Evolutionary conservation across 2,329 filamentous ascomycete species (phyloP).

Genomic region (Thielaviopsis ethacetica): DNA sequence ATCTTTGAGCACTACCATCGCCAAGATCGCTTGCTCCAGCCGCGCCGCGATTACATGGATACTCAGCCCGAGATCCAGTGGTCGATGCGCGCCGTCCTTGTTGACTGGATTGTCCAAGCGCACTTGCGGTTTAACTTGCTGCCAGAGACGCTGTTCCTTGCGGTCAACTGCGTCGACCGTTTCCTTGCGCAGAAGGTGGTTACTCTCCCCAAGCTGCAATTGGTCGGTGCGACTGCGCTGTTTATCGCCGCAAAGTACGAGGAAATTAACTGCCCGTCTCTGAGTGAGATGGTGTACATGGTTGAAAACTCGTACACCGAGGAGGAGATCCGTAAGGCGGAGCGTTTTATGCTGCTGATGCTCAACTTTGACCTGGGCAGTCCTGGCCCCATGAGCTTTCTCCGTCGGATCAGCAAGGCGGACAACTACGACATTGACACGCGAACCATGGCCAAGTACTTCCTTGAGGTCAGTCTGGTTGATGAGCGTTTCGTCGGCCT

Average conservation of each 20-base stretch:
- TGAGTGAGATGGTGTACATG: constrained; percentile 96
- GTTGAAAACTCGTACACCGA: constrained; percentile 79
- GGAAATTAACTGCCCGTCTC: constrained; percentile 93
- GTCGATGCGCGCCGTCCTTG: constrained; percentile 94
- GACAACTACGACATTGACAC: constrained; percentile 96
- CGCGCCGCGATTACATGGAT: constrained; percentile 91
- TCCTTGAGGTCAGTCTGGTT: constrained; percentile 92
- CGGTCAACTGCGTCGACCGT: constrained; percentile 92
- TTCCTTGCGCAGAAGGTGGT: constrained; percentile 92
- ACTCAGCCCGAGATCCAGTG: constrained; percentile 94
- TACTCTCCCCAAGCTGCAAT: constrained; percentile 83
- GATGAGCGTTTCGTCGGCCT: constrained; percentile 92
- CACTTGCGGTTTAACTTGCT: constrained; percentile 81
- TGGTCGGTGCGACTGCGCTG: constrained; percentile 89
- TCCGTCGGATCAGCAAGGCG: constrained; percentile 92
- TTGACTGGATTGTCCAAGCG: constrained; percentile 97
- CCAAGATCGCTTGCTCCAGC: constrained; percentile 40
- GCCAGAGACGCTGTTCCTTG: constrained; percentile 87
- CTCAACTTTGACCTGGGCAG: constrained; percentile 89
- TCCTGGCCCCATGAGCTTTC: constrained; percentile 98
- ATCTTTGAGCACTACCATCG: constrained; percentile 46
- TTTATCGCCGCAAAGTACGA: constrained; percentile 97
- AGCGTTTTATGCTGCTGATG: constrained; percentile 96
- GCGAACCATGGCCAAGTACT: constrained; percentile 90
- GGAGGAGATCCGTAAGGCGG: constrained; percentile 91